Base-by-base conservation (phyloP, 106 monocot species). In the Dioscorea dumetorum region DNA sequence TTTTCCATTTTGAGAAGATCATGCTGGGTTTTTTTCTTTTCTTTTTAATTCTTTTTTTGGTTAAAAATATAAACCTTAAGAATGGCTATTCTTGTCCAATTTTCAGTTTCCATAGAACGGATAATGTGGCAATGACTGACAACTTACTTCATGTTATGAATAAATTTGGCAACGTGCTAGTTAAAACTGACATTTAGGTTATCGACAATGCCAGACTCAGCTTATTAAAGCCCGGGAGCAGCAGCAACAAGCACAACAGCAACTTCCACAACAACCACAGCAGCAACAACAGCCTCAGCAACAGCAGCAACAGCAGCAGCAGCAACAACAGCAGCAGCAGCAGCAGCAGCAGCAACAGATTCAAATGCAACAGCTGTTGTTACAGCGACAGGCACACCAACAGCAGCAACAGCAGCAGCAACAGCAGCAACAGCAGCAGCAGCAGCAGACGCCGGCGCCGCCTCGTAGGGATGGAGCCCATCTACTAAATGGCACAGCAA, bases 381-480 rank as follows among this genome's bases (percentile, higher is more conserved):
- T 10, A 41, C 87, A 73, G 12, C 70, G 60, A 15, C 81, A 78
- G 2, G 83, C 77, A 5, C 41, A 41, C 0, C 41, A 41, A 6
- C 41, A 41, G 5, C 54, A 54, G 15, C 79, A 80, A 41, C 41
- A 63, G 41, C 72, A 67, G 22, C 75, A 77, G 12, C 80, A 81
- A 10, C 77, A 50, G 7, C 72, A 78, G 34, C 81, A 72, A 20
- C 83, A 84, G 33, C 83, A 81, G 32, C 77, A 84, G 9, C 83
- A 85, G 18, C 80, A 83, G 31, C 85, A 79, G 22, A 87, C 80
- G 15, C 90, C 83, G 9, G 82, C 86, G 16, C 83, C 78, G 22
- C 87, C 85, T 19, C 93, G 83, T 58, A 72, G 93, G 6, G 86
- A 85, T 65, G 93, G 80, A 49, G 79, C 83, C 23, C 85, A 86